Percentiles rank a stretch among this genome's conserved stretches.
Conservation (phyloP, 257 asterid species). For the Leptodermis oblonga region DNA sequence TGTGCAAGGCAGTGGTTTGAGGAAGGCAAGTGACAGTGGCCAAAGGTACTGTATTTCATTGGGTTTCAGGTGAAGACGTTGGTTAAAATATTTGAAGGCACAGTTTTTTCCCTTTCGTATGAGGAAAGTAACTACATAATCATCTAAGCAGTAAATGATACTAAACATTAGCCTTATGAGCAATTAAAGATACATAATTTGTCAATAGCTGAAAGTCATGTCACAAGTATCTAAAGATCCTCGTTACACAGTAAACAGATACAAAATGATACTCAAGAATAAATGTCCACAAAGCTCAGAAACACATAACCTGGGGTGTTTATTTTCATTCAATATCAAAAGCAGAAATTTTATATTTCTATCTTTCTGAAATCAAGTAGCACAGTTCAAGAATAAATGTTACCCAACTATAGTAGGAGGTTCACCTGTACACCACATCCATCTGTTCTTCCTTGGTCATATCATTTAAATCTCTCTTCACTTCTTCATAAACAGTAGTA, state of each 20-base stretch:
- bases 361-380: neutral
- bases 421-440: constrained; percentile 80
- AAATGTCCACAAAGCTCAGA: no score
- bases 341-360: neutral
- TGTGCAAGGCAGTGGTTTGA: no score
- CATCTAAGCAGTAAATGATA: neutral
- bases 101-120: neutral
- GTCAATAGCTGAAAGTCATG: neutral
- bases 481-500: constrained; percentile 47
- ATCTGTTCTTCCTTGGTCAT: constrained; percentile 85
- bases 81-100: neutral
- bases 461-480: constrained; percentile 69
- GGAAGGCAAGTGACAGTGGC: neutral
- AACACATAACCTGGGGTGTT: neutral
- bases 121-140: neutral
- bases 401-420: constrained; percentile 11
- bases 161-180: neutral
- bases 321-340: neutral
- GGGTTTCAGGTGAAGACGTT: neutral
- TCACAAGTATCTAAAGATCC: neutral
- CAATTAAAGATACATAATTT: neutral
- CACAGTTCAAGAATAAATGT: neutral
- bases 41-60: neutral
- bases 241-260: neutral
- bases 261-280: neutral